A percentile compares a stretch with the other conserved stretches of the same genome.
These are phyloP conservation scores for Zoysia pacifica DNA, from an alignment of 176 grass and related monocot genomes.

Conservation along the genomic window DNA sequence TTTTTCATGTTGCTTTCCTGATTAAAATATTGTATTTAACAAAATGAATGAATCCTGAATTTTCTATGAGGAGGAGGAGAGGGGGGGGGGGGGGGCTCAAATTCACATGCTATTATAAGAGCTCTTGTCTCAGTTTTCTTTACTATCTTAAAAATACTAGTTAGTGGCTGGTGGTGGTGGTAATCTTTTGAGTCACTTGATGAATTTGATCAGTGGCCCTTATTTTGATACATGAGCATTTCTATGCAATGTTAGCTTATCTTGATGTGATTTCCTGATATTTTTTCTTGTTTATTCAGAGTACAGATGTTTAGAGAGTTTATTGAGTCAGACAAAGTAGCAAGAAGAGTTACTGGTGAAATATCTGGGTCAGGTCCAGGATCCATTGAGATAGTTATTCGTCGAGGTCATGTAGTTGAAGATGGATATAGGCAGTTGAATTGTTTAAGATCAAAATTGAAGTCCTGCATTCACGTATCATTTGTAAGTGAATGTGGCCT, in stretches of 20 bases:
- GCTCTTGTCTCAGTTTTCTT: conserved; percentile 8
- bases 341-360: conserved; percentile 60
- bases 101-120: conserved; percentile 6
- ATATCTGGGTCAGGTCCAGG: conserved; percentile 66
- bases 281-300: conserved; percentile 44
- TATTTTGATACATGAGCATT: conserved; percentile 17
- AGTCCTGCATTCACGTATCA: conserved; percentile 89
- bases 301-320: conserved; percentile 98
- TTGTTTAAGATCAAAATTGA: conserved; percentile 74
- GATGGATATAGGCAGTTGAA: conserved; percentile 92
- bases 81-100: not conserved
- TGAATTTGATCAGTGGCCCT: conserved; percentile 8
- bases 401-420: conserved; percentile 86
- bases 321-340: conserved; percentile 78
- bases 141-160: not conserved
- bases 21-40: conserved; percentile 6
- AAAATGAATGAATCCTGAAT: not conserved
- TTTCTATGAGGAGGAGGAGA: not conserved
- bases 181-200: not conserved
- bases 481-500: conserved; percentile 96
- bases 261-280: conserved; percentile 37
- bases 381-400: conserved; percentile 84
- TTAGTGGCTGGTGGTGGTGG: too few relatives aligned
- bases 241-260: conserved; percentile 27
- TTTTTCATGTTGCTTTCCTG: not conserved